Evolutionary conservation across 1,284 basidiomycete species (phyloP).

Genomic region (Pascua sp.): DNA sequence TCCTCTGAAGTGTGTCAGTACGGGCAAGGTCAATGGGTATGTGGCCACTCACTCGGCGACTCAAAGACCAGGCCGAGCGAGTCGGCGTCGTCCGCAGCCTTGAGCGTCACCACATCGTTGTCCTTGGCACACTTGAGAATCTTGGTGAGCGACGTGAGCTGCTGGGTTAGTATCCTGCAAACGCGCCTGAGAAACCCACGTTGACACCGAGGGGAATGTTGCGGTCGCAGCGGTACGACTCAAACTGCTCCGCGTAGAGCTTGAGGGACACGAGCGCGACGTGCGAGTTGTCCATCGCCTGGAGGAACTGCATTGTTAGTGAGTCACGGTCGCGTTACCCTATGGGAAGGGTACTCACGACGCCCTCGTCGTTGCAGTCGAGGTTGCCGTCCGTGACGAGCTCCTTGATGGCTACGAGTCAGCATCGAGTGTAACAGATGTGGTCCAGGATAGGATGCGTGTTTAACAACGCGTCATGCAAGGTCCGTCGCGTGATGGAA

Average conservation of each 20-base stretch:
- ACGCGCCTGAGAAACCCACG: slow-evolving; percentile 31
- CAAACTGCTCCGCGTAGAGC: slow-evolving; percentile 72
- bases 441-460: neutral
- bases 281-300: slow-evolving; percentile 99
- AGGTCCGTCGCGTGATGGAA: no score
- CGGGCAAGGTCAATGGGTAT: no score
- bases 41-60: slow-evolving; percentile 67
- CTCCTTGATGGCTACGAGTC: slow-evolving; percentile 80
- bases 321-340: no score
- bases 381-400: slow-evolving; percentile 98
- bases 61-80: slow-evolving; percentile 87
- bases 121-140: slow-evolving; percentile 97
- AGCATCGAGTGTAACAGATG: neutral
- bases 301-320: slow-evolving; percentile 60
- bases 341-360: no score
- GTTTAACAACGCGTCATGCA: no score
- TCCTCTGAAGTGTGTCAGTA: slow-evolving; percentile 58
- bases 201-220: slow-evolving; percentile 93
- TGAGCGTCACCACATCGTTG: slow-evolving; percentile 88
- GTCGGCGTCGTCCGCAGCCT: slow-evolving; percentile 89
- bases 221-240: slow-evolving; percentile 88
- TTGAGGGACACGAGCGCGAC: slow-evolving; percentile 80
- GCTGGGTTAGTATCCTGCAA: slow-evolving; percentile 19
- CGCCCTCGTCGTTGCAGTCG: slow-evolving; percentile 93
- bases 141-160: slow-evolving; percentile 81